These are phyloP conservation scores for Coemansia pectinata DNA, from an alignment of 192 early-diverging fungal genomes.

Conservation along the genomic window DNA sequence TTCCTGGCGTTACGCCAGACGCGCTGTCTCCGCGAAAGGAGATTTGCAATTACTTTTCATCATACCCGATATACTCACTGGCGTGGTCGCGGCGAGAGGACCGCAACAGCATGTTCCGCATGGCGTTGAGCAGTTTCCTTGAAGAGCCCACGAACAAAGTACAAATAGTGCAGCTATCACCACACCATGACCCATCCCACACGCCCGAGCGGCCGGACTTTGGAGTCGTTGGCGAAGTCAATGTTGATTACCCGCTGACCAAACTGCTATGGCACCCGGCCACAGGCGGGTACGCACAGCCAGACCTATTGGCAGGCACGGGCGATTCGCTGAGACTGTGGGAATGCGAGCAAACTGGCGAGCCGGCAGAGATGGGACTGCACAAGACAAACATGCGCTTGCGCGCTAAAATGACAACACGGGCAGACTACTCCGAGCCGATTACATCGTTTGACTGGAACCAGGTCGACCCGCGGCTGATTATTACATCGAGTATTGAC, in stretches of 20 bases:
- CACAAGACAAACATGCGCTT: slow-evolving; percentile 19
- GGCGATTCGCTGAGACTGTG: slow-evolving; percentile 89
- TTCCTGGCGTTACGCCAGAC: slow-evolving; percentile 28
- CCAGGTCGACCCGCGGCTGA: slow-evolving; percentile 75
- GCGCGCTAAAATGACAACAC: slow-evolving; percentile 56
- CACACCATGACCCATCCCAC: slow-evolving; percentile 47
- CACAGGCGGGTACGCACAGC: slow-evolving; percentile 40
- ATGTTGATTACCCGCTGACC: slow-evolving; percentile 86
- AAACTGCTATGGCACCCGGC: slow-evolving; percentile 88
- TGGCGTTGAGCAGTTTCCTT: slow-evolving; percentile 80
- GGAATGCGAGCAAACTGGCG: slow-evolving; percentile 67
- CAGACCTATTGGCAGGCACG: slow-evolving; percentile 85
- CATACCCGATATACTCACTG: slow-evolving; percentile 85
- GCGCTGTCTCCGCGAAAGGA: slow-evolving; percentile 62
- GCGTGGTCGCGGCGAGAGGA: slow-evolving; percentile 73
- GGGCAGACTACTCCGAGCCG: slow-evolving; percentile 82
- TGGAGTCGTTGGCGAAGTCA: slow-evolving; percentile 70
- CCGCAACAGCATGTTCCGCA: slow-evolving; percentile 62
- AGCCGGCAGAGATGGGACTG: slow-evolving; percentile 41
- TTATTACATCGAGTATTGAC: slow-evolving; percentile 94
- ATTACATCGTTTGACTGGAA: slow-evolving; percentile 99
- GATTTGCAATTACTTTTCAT: slow-evolving; percentile 78
- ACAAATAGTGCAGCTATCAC: slow-evolving; percentile 50
- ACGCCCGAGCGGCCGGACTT: slow-evolving; percentile 64
- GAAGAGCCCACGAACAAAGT: slow-evolving; percentile 70